Evolutionary conservation across 2,329 filamentous ascomycete genomes (phyloP), one percentile per base, ranked within the genome.

Genomic region (Hymenoscyphus occultus): DNA sequence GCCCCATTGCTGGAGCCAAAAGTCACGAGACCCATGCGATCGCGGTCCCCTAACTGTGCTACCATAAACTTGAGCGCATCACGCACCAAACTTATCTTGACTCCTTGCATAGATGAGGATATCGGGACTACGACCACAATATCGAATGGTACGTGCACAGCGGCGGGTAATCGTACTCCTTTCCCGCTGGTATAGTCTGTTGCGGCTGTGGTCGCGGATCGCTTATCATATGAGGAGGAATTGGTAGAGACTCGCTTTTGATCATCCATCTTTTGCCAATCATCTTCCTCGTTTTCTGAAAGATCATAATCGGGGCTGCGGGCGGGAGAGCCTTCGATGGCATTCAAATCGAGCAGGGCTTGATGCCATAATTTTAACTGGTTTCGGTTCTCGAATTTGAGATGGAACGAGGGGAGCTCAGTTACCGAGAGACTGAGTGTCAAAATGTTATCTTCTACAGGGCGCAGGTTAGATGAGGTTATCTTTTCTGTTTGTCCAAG

Each of bases 71-170:
- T 92, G 42, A 99, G 83, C 0, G 94, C 90, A 77, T 99, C 95
- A 54, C 93, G 89, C 14, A 99, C 86, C 1, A 99, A 83, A 67
- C 94, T 96, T 75, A 98, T 97, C 80, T 99, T 99, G 67, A 99
- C 86, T n/a, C 95, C 95, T 78, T 98, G 95, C 94, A 98, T 99
- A 0, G 95, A 98, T 0, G 94, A 96, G 0, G 95, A 98, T 5
- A 99, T 93, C 0, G 95, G 95, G 40, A 99, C 93, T 28, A 99
- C 95, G 0, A 98, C 92, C 0, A 99, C 94, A 39, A 99, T 88
- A 74, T 99, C 95, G 62, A 98, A 86, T 1, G 95, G 94, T 16
- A 98, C 92, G 75, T 99, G 95, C 59, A 94, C 77, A 35, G 75
- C 64, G 59, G 75, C 60, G 39, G 78, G 71, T 28, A 80, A 72